Evolutionary conservation across 2,329 filamentous ascomycete species (phyloP), one percentile per base, ranked within the genome.

Genomic region (Cladosporium sp.): DNA sequence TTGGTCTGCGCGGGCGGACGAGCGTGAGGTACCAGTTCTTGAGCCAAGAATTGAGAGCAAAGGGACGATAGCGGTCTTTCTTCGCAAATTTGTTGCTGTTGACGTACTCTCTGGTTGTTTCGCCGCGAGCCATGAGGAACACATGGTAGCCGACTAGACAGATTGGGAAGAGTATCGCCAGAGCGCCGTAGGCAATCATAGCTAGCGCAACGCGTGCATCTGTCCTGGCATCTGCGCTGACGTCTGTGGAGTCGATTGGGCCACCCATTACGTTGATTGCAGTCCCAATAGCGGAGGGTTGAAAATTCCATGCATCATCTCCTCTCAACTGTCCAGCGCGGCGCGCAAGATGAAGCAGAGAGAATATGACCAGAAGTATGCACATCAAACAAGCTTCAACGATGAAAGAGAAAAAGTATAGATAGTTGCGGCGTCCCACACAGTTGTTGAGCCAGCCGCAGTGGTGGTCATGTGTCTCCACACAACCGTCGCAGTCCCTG

Each of bases 361-460:
- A 92, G 28, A 90, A 89, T 23, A 84, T 91, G 33, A 95, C 82
- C 55, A 98, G 84, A 72, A 91, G 94, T 18, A 93, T 75, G 0
- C 89, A 86, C 21, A 97, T 84, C 37, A 97, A 70, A 0, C 92
- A 92, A n/a, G 87, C 88, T 16, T 89, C 88, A 63, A 87, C 88
- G 69, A 99, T 89, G 78, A 97, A 99, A 12, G 91, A 86, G 77
- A 98, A 97, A 79, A 99, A 99, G 78, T 94, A 98, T 69, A 95
- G 92, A 80, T 99, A 99, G 80, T 99, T 99, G 73, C 95, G 91
- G 70, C 94, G 90, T 52, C 95, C 95, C 59, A 99, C 90, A 73
- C 95, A 99, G 78, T 99, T 99, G 80, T 99, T 99, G 69, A 99
- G 86, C 95, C 95, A 99, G 18, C 98, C 93, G 74, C 95, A 99